Conservation (phyloP, 2,329 filamentous ascomycete genomes). For the Sodiomyces alkalinus region DNA sequence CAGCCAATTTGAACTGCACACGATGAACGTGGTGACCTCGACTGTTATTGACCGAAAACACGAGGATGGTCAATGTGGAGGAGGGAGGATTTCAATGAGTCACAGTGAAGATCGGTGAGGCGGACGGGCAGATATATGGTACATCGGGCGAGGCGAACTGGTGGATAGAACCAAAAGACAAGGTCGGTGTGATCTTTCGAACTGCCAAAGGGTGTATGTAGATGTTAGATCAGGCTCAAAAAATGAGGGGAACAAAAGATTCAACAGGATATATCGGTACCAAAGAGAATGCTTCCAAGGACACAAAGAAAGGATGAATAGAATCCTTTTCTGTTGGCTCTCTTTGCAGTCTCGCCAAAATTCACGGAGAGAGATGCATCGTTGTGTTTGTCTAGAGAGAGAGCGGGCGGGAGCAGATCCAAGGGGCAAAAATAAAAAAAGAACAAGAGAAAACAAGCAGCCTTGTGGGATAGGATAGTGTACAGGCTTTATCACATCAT, state of each 20-base stretch:
- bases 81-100: conserved; percentile 21
- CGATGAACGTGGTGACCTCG: not conserved
- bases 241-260: conserved; percentile 10
- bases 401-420: not conserved
- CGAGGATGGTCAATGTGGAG: conserved; percentile 8
- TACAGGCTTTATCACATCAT: no score
- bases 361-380: not conserved
- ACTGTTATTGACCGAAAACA: not conserved
- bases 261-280: no score
- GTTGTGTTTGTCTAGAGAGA: not conserved
- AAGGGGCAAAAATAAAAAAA: not conserved
- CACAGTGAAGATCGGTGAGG: conserved; percentile 27
- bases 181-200: conserved; percentile 10
- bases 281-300: no score
- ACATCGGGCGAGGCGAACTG: conserved; percentile 8
- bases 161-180: conserved; percentile 3
- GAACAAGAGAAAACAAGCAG: not conserved
- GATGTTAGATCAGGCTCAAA: not conserved
- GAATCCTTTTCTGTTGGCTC: no score
- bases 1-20: conserved; percentile 14
- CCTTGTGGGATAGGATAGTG: not conserved
- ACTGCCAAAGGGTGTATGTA: conserved; percentile 4
- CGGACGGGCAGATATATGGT: conserved; percentile 23
- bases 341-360: no score
- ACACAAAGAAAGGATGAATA: no score